Evolutionary conservation across 768 basidiomycete genomes (phyloP), one percentile per base, ranked within the genome.

Genomic region (Podaxis sp.): DNA sequence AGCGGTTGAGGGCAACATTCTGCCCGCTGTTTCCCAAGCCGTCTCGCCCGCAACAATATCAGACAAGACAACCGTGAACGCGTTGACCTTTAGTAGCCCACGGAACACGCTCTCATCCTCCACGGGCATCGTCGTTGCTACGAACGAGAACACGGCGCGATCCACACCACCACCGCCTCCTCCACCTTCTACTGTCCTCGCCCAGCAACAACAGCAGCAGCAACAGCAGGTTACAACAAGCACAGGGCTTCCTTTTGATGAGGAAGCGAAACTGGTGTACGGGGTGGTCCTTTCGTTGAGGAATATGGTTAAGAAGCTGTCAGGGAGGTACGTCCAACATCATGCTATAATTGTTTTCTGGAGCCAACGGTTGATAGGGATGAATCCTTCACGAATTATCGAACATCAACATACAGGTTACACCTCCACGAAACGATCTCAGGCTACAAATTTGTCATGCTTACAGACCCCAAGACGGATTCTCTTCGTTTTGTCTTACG

Each of bases 221-320:
- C 78, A 19, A 38, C 71, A 48, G 7, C 36, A 26, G 48, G 65
- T 70, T 26, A 66, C 72, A 30, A 77, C 81, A 9, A 84, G 77
- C 64, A 80, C 85, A 3, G 86, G 84, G 17, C 78, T 99, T 19
- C 81, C 96, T 5, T 99, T 99, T 68, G 97, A 99, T 71, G 97
- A 99, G 74, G 96, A 99, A 74, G 89, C 90, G 1, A 99, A 99
- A 72, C 83, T 99, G 64, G 96, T 99, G 0, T 99, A 99, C 72
- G 97, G 97, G 61, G 93, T 99, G 59, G 82, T 99, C 13, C 79
- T 98, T 48, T 95, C 93, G 6, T 72, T 99, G 68, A 79, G 94
- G 59, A 95, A 94, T 74, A 96, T 99, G 95, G 80, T 96, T 71
- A 96, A 88, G 80, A 99, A 97, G 74, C 75, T 99, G 9, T 92